These are phyloP conservation scores for Chalaropsis ovoidea DNA, from an alignment of 2,329 filamentous ascomycete genomes.

Conservation along the genomic window DNA sequence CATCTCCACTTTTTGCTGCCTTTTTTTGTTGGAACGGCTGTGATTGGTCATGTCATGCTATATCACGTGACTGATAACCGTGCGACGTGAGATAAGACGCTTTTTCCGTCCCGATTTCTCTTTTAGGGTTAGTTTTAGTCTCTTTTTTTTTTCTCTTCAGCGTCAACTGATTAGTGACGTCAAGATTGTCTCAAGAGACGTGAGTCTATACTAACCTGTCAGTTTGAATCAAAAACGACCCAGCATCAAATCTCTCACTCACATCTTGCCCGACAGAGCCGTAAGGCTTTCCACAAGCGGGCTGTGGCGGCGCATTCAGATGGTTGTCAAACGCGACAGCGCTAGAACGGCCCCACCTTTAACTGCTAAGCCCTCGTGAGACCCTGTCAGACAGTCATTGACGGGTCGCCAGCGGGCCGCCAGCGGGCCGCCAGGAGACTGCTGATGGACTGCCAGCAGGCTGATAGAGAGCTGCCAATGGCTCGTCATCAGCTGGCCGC, in stretches of 20 bases:
- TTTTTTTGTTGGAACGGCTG: too few relatives aligned
- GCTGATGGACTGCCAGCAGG: neutral
- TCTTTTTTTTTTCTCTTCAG: neutral
- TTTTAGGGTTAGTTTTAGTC: neutral
- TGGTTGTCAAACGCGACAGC: neutral
- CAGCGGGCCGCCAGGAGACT: neutral
- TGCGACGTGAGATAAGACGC: neutral
- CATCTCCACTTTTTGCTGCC: slow-evolving; percentile 7
- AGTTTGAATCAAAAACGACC: neutral
- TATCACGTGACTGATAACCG: too few relatives aligned
- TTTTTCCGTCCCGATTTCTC: neutral
- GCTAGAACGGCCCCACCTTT: neutral
- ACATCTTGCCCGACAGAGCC: neutral
- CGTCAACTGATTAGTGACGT: neutral
- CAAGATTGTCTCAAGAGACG: neutral
- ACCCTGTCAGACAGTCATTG: neutral
- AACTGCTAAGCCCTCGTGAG: neutral
- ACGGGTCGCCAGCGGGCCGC: neutral
- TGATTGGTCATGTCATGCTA: too few relatives aligned
- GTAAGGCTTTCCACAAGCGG: neutral
- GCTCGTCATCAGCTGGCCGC: neutral
- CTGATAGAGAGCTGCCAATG: neutral
- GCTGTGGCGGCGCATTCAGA: neutral
- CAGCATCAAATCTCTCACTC: neutral
- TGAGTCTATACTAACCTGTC: neutral